phyloP scores from a whole-genome alignment of 2,329 filamentous ascomycete species.

The Phaeomoniella chlamydospora region DNA sequence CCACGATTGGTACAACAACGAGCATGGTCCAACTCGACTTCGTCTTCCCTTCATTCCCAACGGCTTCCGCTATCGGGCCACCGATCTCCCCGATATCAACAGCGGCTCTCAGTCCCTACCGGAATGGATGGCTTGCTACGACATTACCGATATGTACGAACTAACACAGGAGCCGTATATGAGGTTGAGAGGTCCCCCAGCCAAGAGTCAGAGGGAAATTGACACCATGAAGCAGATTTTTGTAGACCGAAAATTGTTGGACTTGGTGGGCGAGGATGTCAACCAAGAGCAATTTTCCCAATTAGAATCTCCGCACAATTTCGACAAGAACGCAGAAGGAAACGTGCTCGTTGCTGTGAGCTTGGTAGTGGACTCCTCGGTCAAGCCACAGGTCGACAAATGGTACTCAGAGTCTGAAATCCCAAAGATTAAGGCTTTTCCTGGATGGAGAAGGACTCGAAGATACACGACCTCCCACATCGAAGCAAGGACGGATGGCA shows the following conservation, averaged over 20 bases:
- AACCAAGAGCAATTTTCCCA: constrained; percentile 21
- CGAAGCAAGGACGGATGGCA: constrained; percentile 34
- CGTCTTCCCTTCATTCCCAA: constrained; percentile 61
- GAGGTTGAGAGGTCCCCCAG: constrained; percentile 26
- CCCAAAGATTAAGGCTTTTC: constrained; percentile 53
- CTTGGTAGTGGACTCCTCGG: constrained; percentile 39
- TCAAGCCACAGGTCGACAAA: constrained; percentile 40
- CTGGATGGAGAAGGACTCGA: constrained; percentile 65
- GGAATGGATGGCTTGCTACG: constrained; percentile 67
- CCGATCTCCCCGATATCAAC: constrained; percentile 32
- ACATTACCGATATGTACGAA: constrained; percentile 59
- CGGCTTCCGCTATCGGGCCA: constrained; percentile 64
- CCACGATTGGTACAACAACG: constrained; percentile 90
- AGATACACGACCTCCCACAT: constrained; percentile 54
- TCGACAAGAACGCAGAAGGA: constrained; percentile 43
- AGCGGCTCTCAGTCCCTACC: constrained; percentile 26
- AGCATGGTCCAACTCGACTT: constrained; percentile 71
- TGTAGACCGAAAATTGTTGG: constrained; percentile 57
- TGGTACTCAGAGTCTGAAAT: constrained; percentile 68
- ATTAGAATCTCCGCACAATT: constrained; percentile 46
- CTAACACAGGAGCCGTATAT: constrained; percentile 59
- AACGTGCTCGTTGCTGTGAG: constrained; percentile 49
- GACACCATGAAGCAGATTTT: constrained; percentile 50
- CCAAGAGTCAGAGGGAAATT: constrained; percentile 44
- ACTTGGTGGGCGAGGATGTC: constrained; percentile 44